A percentile compares a stretch with the other conserved stretches of the same genome.
Evolutionary conservation across 148 eudicot species (phyloP).

Genomic region (Polygonum maritimum): DNA sequence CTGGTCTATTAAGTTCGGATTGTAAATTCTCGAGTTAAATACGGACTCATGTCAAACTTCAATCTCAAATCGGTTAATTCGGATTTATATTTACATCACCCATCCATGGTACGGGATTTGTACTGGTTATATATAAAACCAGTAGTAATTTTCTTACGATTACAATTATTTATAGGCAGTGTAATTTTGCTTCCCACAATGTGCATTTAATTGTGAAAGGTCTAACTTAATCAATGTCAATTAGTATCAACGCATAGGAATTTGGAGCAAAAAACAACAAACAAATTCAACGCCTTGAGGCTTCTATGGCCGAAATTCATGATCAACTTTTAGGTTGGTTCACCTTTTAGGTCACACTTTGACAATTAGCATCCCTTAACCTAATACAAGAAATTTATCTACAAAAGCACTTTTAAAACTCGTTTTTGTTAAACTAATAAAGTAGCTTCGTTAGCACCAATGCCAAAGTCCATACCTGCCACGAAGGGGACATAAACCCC

Average conservation of each 20-base stretch:
- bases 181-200: no score
- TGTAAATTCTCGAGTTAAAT: no score
- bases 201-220: no score
- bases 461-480: background rate
- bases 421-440: background rate
- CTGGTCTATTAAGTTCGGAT: no score
- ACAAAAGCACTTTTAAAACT: background rate
- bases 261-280: background rate
- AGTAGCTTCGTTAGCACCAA: background rate
- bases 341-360: background rate
- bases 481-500: constrained; percentile 3
- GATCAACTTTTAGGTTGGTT: background rate
- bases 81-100: no score
- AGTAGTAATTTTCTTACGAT: no score
- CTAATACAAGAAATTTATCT: background rate
- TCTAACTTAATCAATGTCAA: background rate
- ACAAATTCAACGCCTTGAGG: constrained; percentile 3
- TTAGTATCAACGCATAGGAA: background rate
- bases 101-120: no score
- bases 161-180: no score
- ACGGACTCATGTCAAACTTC: no score
- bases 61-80: no score
- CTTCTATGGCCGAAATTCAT: background rate
- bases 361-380: background rate
- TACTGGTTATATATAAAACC: no score